Base-by-base conservation (phyloP, 352 stramenopile species). In the Globisporangium apiculatum region DNA sequence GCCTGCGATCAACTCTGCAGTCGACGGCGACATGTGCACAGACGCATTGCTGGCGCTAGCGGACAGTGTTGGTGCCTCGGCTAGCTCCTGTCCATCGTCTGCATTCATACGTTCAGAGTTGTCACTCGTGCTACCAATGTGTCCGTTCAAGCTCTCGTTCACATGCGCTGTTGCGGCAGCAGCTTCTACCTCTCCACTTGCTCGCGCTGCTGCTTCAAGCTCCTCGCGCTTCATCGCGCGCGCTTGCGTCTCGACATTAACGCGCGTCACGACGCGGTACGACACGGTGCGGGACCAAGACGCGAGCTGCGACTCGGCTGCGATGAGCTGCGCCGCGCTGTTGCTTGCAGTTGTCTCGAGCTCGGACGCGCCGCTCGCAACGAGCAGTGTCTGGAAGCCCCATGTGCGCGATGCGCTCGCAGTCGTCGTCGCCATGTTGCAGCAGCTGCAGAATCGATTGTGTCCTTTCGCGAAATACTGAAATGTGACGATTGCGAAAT, bases 361-460 rank as follows among this genome's bases (percentile, higher is more conserved):
- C 5, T 75, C 55, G 12, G 75, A 68, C 52, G 48, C 12, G 51
- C 79, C 76, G 46, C 69, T 83, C 46, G 65, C 57, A 17, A 89
- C 55, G 35, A 78, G 50, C 61, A 86, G 50, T 17, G 66, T 51
- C 57, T 87, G 75, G 67, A 86, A 87, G 35, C 69, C 55, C 79
- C 76, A 86, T 50, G 35, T 11, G 15, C 52, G 38, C 49, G 40
- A 4, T 17, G 42, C 42, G 10, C 42, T 47, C 42, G 42, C 15
- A 14, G 42, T n/a, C 42, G n/a, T 47, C 42, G 47, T 17, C 54
- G 41, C 35, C 24, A 31, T 59, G 56, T n/a, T 15, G 46, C n/a
- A 1, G 9, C 10, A 3, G 48, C 18, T 10, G 38, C 40, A 46
- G 24, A 31, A 31, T 31, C 24, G 24, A 55, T 54, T 35, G 53